Percentiles rank a stretch among this genome's conserved stretches.
Evolutionary conservation across 192 early-diverging fungal genomes (phyloP).

Genomic region (Backusella circina): DNA sequence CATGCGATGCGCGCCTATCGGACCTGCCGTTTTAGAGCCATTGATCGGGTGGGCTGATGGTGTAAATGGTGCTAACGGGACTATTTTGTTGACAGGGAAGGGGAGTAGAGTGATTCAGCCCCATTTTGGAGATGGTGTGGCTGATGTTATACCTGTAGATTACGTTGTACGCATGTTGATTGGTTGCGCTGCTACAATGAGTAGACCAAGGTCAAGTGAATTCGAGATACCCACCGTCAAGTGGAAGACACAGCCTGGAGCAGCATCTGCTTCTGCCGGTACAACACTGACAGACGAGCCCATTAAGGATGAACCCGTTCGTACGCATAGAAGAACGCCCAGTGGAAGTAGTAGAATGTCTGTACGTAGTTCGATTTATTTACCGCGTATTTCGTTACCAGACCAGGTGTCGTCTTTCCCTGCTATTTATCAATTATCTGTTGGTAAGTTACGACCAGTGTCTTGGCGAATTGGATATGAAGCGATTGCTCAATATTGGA

Average conservation of each 20-base stretch:
- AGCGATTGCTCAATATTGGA: conserved; percentile 32
- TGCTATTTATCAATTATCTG: conserved; percentile 21
- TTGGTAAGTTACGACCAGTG: not conserved
- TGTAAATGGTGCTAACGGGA: conserved; percentile 29
- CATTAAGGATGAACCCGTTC: not conserved
- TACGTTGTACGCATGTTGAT: conserved; percentile 28
- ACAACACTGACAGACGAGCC: not conserved
- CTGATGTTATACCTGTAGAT: conserved; percentile 36
- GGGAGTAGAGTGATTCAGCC: conserved; percentile 27
- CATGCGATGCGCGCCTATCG: conserved; percentile 23
- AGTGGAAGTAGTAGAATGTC: conserved; percentile 11
- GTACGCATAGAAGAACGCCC: not conserved
- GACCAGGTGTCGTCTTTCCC: conserved; percentile 15
- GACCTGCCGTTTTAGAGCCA: conserved; percentile 28
- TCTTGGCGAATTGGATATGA: conserved; percentile 31
- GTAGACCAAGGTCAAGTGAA: not conserved
- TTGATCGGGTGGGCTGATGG: conserved; percentile 37
- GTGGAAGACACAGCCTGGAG: not conserved
- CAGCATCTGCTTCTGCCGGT: not conserved
- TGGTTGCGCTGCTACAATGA: conserved; percentile 7
- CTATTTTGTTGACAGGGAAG: conserved; percentile 26
- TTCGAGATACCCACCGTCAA: not conserved
- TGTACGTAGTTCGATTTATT: not conserved
- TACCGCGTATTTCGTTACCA: not conserved
- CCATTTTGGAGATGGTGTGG: conserved; percentile 19